Percentiles rank a stretch among this genome's conserved stretches.
These are phyloP conservation scores for Xylaria cubensis DNA, from an alignment of 495 filamentous ascomycete species.

Conservation along the genomic window DNA sequence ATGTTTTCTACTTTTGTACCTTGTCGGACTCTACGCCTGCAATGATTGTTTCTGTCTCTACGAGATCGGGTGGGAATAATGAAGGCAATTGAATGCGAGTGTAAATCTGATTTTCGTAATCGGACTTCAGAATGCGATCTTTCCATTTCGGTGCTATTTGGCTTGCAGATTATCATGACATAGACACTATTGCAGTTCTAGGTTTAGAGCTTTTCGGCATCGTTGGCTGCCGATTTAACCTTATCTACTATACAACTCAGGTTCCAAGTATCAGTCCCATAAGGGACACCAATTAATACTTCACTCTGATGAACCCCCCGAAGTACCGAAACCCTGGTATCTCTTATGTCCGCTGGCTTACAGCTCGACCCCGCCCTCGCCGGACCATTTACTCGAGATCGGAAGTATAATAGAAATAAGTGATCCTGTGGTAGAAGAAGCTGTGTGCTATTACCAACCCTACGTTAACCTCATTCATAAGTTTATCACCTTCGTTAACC, in stretches of 20 bases:
- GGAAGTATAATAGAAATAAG: no score
- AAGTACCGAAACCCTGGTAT: neutral
- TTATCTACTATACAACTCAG: neutral
- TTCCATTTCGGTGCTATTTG: neutral
- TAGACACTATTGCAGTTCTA: no score
- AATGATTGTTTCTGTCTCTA: neutral
- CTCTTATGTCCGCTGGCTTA: neutral
- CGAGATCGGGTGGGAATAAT: neutral
- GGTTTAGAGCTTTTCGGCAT: neutral
- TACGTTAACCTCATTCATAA: neutral
- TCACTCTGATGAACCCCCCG: neutral
- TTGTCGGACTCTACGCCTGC: neutral
- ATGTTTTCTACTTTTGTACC: neutral
- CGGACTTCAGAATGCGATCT: neutral
- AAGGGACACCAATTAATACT: neutral
- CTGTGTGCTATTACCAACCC: neutral
- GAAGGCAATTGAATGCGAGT: neutral
- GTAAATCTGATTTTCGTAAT: neutral
- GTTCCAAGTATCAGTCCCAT: neutral
- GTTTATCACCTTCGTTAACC: neutral
- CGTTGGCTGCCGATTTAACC: neutral
- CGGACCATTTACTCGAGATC: no score
- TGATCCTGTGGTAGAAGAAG: no score
- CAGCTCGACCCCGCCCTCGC: no score
- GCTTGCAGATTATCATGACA: no score